Evolutionary conservation across 1,284 basidiomycete genomes (phyloP).

Genomic region (Polyporus tsugae): DNA sequence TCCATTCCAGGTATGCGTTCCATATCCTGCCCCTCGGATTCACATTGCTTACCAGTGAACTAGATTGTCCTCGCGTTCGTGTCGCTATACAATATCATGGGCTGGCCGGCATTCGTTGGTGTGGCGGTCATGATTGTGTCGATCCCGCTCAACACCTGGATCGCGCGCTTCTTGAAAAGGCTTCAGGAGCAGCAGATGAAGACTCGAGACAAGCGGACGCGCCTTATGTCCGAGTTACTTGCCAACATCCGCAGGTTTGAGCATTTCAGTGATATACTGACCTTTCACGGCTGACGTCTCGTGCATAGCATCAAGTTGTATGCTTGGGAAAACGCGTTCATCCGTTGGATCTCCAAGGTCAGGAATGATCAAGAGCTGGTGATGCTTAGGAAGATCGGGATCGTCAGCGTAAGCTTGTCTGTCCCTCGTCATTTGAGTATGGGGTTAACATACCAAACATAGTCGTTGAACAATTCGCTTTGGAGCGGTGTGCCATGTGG

Average conservation of each 20-base stretch:
- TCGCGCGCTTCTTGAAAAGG: conserved; percentile 79
- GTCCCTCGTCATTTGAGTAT: neutral
- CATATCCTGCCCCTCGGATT: neutral
- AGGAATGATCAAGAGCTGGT: conserved; percentile 88
- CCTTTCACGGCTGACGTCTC: neutral
- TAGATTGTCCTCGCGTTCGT: conserved; percentile 90
- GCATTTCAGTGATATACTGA: neutral
- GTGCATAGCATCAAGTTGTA: conserved; percentile 75
- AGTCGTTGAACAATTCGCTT: conserved; percentile 68
- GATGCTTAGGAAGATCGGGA: conserved; percentile 84
- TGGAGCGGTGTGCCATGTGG: conserved; percentile 73
- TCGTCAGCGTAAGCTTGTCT: conserved; percentile 61
- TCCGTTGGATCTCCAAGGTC: conserved; percentile 75
- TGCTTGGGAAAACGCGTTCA: conserved; percentile 91
- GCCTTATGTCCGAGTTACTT: conserved; percentile 84
- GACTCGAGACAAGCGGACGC: conserved; percentile 81
- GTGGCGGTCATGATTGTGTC: conserved; percentile 91
- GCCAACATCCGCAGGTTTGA: conserved; percentile 87
- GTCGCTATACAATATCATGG: conserved; percentile 88
- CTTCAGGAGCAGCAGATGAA: conserved; percentile 94
- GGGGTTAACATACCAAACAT: neutral
- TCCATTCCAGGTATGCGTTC: conserved; percentile 63
- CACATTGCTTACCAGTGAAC: conserved; percentile 9
- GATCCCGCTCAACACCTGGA: conserved; percentile 81
- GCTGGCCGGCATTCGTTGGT: conserved; percentile 93